Base-by-base conservation (phyloP, 768 basidiomycete species). In the Pleurotus giganteus region DNA sequence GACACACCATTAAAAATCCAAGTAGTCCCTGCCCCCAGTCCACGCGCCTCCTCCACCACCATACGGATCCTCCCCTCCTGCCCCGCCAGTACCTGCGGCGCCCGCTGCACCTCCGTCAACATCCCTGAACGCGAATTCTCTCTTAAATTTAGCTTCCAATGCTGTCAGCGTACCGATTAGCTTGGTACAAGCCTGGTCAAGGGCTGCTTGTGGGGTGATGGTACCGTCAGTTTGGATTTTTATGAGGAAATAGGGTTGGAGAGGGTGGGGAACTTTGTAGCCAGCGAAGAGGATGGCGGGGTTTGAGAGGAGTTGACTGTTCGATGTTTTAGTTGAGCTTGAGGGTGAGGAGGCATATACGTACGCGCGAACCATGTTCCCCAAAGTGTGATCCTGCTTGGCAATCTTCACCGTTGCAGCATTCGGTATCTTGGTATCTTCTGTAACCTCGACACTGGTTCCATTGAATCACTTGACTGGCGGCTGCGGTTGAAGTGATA, bases 351-450 rank as follows among this genome's bases (percentile, higher is more conserved):
- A 56, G 66, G 37, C 13, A 23, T 61, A 64, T 11, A 80, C 86
- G 58, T 68, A 94, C 94, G 91, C 85, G 65, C 97, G 85, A n/a
- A 99, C 77, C 90, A 98, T 91, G 74, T 95, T 95, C 7, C 86
- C 96, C 4, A 98, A 74, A 0, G 97, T 99, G 67, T 98, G 97
- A 66, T 98, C 97, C 67, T 99, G 96, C 74, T 98, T 98, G 57
- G 91, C 78, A 62, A 99, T 78, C 63, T 92, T 93, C 59, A 99
- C 84, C 0, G 95, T 96, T 15, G 96, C 96, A 1, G 97, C 94
- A 64, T 98, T 97, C 0, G 95, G 95, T 58, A 98, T 93, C 74
- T 97, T 98, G 41, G 93, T 95, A 72, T 99, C 97, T 71, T 98
- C 95, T 0, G 81, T 84, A 41, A 98, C 79, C 63, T 94, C 91